Percentiles rank a stretch among this genome's conserved stretches.
Evolutionary conservation across 2,329 filamentous ascomycete species (phyloP).

Genomic region (Aspergillus udagawae): DNA sequence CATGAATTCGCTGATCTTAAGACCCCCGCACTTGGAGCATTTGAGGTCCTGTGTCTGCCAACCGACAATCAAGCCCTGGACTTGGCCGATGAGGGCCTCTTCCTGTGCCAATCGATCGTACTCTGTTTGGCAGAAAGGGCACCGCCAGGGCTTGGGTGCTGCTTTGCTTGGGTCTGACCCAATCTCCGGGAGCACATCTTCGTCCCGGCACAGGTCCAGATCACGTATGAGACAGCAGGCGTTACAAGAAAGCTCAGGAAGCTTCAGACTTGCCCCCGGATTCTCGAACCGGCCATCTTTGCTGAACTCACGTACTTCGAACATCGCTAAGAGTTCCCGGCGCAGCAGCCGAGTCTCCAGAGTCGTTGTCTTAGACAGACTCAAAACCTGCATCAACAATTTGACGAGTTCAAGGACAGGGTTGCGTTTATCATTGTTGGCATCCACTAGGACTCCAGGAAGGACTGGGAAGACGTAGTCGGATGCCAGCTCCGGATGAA

Average conservation of each 20-base stretch:
- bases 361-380: slow-evolving; percentile 83
- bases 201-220: slow-evolving; percentile 87
- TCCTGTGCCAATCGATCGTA: slow-evolving; percentile 79
- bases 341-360: slow-evolving; percentile 83
- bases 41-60: slow-evolving; percentile 91
- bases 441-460: slow-evolving; percentile 47
- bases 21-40: slow-evolving; percentile 64
- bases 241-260: slow-evolving; percentile 77
- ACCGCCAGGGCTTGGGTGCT: slow-evolving; percentile 61
- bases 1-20: slow-evolving; percentile 88
- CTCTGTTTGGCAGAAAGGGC: slow-evolving; percentile 68
- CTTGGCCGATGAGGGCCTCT: slow-evolving; percentile 71
- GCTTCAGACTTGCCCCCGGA: slow-evolving; percentile 68
- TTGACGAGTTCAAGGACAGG: slow-evolving; percentile 90
- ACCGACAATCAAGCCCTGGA: slow-evolving; percentile 69
- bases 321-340: slow-evolving; percentile 82
- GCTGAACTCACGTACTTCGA: slow-evolving; percentile 93
- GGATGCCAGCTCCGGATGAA: slow-evolving; percentile 79
- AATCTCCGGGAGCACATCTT: slow-evolving; percentile 64
- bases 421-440: slow-evolving; percentile 60
- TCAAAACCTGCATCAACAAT: slow-evolving; percentile 84
- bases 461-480: slow-evolving; percentile 84
- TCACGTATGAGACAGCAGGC: slow-evolving; percentile 87
- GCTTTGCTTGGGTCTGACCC: slow-evolving; percentile 26
- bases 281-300: slow-evolving; percentile 84